Evolutionary conservation across 306 rosid genomes (phyloP), one percentile per base, ranked within the genome.

Genomic region (Echinosophora koreensis): DNA sequence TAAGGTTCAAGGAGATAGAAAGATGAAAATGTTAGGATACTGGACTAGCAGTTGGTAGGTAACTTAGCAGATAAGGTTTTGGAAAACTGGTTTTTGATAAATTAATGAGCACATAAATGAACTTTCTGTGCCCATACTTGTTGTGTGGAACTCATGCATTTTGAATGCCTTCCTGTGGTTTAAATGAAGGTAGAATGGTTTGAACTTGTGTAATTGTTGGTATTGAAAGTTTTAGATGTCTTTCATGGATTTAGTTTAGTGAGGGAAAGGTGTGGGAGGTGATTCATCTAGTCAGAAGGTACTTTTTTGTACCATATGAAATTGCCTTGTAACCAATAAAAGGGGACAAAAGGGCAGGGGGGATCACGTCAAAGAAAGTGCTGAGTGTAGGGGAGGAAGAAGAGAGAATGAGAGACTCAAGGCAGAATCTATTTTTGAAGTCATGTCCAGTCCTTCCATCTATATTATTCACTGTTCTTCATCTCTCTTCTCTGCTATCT

Each of bases 41-140:
- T 59, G 44, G 61, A 61, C 60, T 60, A 16, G 73, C n/a, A n/a
- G 54, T 69, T 74, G 61, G 35, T 46, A 14, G 78, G 58, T 27
- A 28, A 41, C 34, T 13, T 14, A 1, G 28, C 12, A n/a, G 0
- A 37, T 32, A 57, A 5, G 73, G 51, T 27, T 47, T 74, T 62
- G 6, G 41, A 32, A 35, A 66, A 50, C 35, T 57, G 37, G 15
- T 52, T 73, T 73, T 65, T 27, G 35, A 55, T 66, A 11, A 39
- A 15, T 4, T 56, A 2, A 11, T 27, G 55, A 39, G 77, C 63
- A 30, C 34, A 27, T 10, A 3, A 74, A 69, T 54, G 30, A 59
- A 54, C 55, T 68, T 76, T 62, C 16, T 76, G 14, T 52, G 28
- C 8, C 10, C 39, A 2, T 46, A 66, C 51, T 64, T 66, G 62